phyloP scores from a whole-genome alignment of 345 rosid genomes.

The Theobroma cacao region DNA sequence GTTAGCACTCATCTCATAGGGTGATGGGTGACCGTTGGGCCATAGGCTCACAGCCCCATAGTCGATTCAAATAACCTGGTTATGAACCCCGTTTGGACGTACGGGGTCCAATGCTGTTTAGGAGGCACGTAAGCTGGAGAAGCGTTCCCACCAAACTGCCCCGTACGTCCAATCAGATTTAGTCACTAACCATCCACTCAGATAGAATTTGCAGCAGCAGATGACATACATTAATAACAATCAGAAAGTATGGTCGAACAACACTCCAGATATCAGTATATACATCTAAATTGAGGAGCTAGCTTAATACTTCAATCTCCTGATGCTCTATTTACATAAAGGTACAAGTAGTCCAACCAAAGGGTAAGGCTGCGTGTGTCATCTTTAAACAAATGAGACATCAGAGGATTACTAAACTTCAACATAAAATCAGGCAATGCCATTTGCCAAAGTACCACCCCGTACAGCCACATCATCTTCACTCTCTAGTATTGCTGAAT shows the following conservation, averaged over 20 bases:
- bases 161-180: too few species aligned
- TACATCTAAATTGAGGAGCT: neutral
- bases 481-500: conserved; percentile 34
- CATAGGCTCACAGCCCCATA: neutral
- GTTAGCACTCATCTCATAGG: too few species aligned
- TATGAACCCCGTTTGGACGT: too few species aligned
- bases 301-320: neutral
- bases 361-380: neutral
- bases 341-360: neutral
- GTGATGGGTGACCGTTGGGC: neutral
- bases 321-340: neutral
- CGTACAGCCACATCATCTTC: conserved; percentile 36
- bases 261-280: neutral
- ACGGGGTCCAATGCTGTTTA: too few species aligned
- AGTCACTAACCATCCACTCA: neutral
- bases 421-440: conserved; percentile 20
- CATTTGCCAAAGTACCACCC: conserved; percentile 31
- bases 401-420: neutral
- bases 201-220: neutral
- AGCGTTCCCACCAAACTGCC: too few species aligned
- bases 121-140: too few species aligned
- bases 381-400: neutral
- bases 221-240: neutral
- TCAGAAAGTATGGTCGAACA: neutral
- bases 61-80: neutral